Conservation (phyloP, 1,284 basidiomycete genomes). For the Ceratobasidium theobromae region DNA sequence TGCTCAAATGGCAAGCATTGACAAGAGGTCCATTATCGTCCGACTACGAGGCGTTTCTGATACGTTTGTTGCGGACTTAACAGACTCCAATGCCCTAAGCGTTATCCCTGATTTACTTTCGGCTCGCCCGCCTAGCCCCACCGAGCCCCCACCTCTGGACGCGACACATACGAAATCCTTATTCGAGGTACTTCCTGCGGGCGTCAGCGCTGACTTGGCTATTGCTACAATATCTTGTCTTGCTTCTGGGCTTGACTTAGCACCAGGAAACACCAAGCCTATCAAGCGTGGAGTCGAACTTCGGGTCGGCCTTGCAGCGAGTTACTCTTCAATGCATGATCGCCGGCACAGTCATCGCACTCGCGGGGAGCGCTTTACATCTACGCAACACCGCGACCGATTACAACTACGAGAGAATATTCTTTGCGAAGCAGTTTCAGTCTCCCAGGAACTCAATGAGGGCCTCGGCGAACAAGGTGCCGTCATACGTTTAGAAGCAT, state of each 20-base stretch:
- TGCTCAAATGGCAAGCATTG: constrained; percentile 41
- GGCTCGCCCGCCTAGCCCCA: constrained; percentile 38
- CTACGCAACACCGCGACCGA: constrained; percentile 51
- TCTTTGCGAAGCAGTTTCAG: constrained; percentile 39
- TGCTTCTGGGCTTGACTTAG: constrained; percentile 73
- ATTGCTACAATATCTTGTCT: constrained; percentile 67
- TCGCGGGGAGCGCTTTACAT: constrained; percentile 47
- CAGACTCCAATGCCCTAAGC: constrained; percentile 66
- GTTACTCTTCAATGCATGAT: constrained; percentile 59
- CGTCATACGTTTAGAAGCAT: constrained; percentile 36
- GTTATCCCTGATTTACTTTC: constrained; percentile 53
- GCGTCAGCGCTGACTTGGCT: constrained; percentile 59
- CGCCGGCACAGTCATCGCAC: constrained; percentile 49
- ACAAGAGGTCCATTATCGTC: constrained; percentile 53
- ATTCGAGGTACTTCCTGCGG: constrained; percentile 54
- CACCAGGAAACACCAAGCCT: constrained; percentile 63
- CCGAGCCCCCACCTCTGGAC: constrained; percentile 11
- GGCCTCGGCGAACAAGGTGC: constrained; percentile 42
- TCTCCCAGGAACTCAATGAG: constrained; percentile 39
- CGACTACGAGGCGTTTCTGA: constrained; percentile 60
- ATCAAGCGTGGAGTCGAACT: constrained; percentile 73
- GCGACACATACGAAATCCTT: constrained; percentile 38
- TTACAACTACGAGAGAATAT: constrained; percentile 60
- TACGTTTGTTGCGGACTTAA: constrained; percentile 67
- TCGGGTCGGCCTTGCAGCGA: constrained; percentile 57